Evolutionary conservation across 331 rosid species (phyloP).

Genomic region (Quercus lobata): DNA sequence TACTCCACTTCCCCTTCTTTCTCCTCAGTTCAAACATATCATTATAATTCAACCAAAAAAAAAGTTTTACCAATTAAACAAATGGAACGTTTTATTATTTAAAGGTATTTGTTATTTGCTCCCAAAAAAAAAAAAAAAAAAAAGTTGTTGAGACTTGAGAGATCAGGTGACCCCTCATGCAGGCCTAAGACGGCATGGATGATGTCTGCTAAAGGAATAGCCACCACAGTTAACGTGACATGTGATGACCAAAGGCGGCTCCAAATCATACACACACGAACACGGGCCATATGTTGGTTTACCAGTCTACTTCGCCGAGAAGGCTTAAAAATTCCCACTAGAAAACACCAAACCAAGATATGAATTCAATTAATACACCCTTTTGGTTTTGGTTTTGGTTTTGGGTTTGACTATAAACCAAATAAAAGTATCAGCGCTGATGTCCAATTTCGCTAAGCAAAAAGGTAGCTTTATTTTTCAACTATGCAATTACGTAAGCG

Average conservation of each 20-base stretch:
- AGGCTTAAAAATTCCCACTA: background rate
- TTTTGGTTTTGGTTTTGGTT: too few species aligned
- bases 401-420: conserved; percentile 16
- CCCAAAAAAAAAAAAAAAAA: too few species aligned
- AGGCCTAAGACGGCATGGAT: background rate
- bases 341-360: background rate
- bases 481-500: conserved; percentile 8
- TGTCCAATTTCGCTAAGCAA: conserved; percentile 19
- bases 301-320: background rate
- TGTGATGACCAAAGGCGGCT: background rate
- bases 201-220: background rate
- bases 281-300: background rate
- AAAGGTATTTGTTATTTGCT: too few species aligned
- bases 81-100: too few species aligned
- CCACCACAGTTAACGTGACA: background rate
- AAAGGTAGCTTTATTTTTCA: background rate
- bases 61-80: too few species aligned
- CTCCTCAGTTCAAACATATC: rapidly evolving
- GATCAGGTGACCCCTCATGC: background rate
- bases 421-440: conserved; percentile 6
- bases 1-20: rapidly evolving
- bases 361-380: background rate
- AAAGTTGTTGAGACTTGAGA: background rate
- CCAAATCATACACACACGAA: background rate
- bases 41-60: too few species aligned